Evolutionary conservation across 139 green algal genomes (phyloP).

Genomic region (Microglena sp.): DNA sequence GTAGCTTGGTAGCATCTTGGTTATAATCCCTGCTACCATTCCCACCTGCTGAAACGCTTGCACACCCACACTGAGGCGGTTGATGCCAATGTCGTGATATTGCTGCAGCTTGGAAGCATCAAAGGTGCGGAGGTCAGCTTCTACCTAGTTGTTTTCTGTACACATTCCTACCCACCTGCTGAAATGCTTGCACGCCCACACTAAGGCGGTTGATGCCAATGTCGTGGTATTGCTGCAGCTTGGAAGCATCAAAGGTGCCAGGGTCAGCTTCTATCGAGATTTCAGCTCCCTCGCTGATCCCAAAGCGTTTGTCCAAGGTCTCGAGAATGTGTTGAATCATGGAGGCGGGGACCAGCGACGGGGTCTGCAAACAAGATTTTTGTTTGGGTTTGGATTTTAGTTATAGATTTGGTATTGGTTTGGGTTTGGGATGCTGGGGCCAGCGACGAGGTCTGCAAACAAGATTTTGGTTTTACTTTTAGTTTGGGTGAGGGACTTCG

Average conservation of each 20-base stretch:
- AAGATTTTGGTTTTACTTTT: too few relatives aligned
- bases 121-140: constrained; percentile 95
- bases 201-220: constrained; percentile 82
- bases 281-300: constrained; percentile 63
- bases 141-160: too few relatives aligned
- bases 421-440: too few relatives aligned
- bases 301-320: constrained; percentile 25
- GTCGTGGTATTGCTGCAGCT: constrained; percentile 58
- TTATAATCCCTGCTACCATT: too few relatives aligned
- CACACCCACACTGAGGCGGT: constrained; percentile 82
- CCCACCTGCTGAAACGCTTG: constrained; percentile 62
- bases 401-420: too few relatives aligned
- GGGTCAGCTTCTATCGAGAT: constrained; percentile 90
- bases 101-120: constrained; percentile 49
- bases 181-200: constrained; percentile 81
- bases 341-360: constrained; percentile 70
- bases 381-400: too few relatives aligned
- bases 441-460: too few relatives aligned
- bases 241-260: constrained; percentile 77
- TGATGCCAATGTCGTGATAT: constrained; percentile 75
- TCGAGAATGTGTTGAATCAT: constrained; percentile 60
- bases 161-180: constrained; percentile 46
- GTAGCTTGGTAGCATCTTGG: constrained; percentile 54
- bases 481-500: too few relatives aligned
- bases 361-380: constrained; percentile 61